Evolutionary conservation across 345 rosid genomes (phyloP).

Genomic region (Syzygium aqueum): DNA sequence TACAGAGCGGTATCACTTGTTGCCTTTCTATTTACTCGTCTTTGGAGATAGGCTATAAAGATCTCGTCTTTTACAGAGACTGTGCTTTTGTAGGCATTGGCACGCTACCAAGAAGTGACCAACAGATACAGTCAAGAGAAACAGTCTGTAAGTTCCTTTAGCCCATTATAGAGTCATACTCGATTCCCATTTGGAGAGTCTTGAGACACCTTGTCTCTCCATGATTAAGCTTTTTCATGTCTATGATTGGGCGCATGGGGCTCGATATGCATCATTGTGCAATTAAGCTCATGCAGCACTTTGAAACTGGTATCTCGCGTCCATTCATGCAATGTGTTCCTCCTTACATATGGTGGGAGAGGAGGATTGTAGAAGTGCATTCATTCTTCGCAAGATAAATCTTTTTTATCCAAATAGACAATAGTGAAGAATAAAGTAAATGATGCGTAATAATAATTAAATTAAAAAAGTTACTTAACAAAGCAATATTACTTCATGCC

Average conservation of each 20-base stretch:
- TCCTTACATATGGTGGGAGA: too few relatives aligned
- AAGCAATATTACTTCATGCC: background rate
- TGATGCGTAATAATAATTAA: background rate
- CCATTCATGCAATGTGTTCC: background rate
- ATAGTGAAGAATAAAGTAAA: background rate
- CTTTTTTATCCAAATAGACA: background rate
- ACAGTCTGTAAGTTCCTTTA: slow-evolving; percentile 53
- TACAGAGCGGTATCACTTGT: slow-evolving; percentile 61
- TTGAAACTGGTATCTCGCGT: background rate
- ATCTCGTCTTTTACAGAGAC: background rate
- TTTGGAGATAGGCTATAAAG: background rate
- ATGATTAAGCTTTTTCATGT: background rate
- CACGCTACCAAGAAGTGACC: slow-evolving; percentile 95
- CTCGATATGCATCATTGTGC: background rate
- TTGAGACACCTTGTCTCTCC: background rate
- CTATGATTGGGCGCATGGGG: background rate
- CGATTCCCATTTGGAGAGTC: background rate
- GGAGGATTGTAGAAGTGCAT: background rate
- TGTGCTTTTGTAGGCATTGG: slow-evolving; percentile 63
- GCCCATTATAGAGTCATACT: background rate
- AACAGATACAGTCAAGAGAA: slow-evolving; percentile 85
- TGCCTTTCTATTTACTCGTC: background rate
- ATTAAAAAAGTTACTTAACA: background rate
- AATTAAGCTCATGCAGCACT: background rate
- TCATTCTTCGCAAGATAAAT: background rate